phyloP scores from a whole-genome alignment of 495 filamentous ascomycete genomes.

The Xylaria sp. region DNA sequence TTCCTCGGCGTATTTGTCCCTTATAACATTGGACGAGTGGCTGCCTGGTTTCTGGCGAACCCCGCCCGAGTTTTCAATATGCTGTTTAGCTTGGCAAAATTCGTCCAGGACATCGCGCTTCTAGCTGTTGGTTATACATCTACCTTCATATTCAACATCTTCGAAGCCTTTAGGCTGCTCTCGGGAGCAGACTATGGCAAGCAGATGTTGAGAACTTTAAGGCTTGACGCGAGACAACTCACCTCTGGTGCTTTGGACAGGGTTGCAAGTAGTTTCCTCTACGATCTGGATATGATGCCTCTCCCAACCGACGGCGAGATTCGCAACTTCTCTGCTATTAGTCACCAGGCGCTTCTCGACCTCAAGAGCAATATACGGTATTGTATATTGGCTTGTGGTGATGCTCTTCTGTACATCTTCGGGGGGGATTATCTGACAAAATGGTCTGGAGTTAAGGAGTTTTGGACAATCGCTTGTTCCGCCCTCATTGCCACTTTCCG shows the following conservation, averaged over 20 bases:
- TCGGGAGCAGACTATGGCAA: constrained; percentile 31
- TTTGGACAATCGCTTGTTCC: background rate
- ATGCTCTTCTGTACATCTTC: constrained; percentile 40
- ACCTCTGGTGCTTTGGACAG: constrained; percentile 42
- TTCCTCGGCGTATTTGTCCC: constrained; percentile 86
- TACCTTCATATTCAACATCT: constrained; percentile 35
- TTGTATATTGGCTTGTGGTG: constrained; percentile 34
- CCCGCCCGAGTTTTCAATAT: constrained; percentile 77
- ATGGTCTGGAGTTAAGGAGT: constrained; percentile 8
- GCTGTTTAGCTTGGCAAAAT: constrained; percentile 72
- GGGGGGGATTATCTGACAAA: constrained; percentile 43
- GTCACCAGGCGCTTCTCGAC: constrained; percentile 51
- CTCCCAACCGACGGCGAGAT: constrained; percentile 50
- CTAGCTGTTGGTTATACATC: constrained; percentile 46
- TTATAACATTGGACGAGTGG: constrained; percentile 86
- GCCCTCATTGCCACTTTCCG: constrained; percentile 2
- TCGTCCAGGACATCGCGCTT: constrained; percentile 60
- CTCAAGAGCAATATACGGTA: constrained; percentile 46
- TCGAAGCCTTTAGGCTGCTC: constrained; percentile 33
- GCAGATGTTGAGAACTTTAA: constrained; percentile 29
- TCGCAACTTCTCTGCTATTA: constrained; percentile 56
- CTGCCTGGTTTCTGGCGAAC: constrained; percentile 78
- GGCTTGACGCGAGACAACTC: constrained; percentile 32
- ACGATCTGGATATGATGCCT: constrained; percentile 49
- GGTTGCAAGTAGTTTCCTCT: constrained; percentile 47